Percentiles rank a stretch among this genome's conserved stretches.
Conservation (phyloP, 768 basidiomycete genomes). For the Plicaturopsis crispa region DNA sequence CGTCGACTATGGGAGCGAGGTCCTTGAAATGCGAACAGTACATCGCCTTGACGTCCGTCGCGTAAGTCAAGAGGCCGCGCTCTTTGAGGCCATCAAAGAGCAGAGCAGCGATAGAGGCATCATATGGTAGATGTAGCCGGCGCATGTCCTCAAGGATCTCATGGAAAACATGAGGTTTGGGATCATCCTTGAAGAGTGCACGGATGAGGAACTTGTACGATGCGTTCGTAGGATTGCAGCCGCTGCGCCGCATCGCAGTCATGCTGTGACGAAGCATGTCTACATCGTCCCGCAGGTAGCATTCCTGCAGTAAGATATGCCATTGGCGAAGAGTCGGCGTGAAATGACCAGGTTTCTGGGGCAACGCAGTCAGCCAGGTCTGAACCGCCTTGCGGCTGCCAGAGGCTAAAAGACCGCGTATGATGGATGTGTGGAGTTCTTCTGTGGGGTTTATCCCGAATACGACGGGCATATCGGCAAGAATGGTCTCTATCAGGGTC, state of each 20-base stretch:
- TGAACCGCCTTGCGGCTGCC: constrained; percentile 35
- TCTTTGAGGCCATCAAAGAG: constrained; percentile 38
- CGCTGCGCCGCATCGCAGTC: constrained; percentile 26
- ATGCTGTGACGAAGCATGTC: constrained; percentile 18
- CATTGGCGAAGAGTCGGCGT: constrained; percentile 45
- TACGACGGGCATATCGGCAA: constrained; percentile 37
- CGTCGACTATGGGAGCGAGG: too few relatives aligned
- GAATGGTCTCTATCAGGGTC: constrained; percentile 44
- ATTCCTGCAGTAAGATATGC: constrained; percentile 42
- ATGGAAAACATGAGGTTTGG: constrained; percentile 24
- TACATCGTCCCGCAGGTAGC: constrained; percentile 19
- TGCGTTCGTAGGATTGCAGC: constrained; percentile 32
- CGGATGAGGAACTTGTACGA: constrained; percentile 45
- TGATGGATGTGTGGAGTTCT: constrained; percentile 40
- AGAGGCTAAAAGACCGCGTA: constrained; percentile 38
- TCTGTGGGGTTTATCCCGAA: constrained; percentile 38
- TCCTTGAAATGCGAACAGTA: too few relatives aligned
- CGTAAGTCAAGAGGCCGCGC: constrained; percentile 17
- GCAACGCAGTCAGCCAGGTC: constrained; percentile 49
- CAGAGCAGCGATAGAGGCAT: constrained; percentile 29
- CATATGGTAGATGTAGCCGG: constrained; percentile 32
- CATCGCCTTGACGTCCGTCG: neutral
- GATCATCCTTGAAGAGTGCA: constrained; percentile 27
- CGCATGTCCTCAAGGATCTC: constrained; percentile 41
- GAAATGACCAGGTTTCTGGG: constrained; percentile 35